Percentiles rank a stretch among this genome's conserved stretches.
phyloP scores from a whole-genome alignment of 345 rosid species.

The Corchorus capsularis region DNA sequence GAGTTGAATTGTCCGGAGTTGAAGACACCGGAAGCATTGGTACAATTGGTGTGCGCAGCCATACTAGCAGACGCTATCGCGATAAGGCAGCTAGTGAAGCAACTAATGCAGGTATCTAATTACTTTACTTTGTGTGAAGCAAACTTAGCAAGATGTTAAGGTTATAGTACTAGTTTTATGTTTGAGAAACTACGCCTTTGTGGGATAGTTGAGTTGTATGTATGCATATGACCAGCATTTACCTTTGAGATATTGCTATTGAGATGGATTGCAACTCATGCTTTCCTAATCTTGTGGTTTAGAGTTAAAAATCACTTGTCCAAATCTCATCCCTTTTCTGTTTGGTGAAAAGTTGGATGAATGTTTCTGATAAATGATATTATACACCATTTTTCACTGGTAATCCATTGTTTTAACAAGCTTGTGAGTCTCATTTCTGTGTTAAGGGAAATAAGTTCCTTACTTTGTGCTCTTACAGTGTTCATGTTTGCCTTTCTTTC shows the following conservation, averaged over 20 bases:
- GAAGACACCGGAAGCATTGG: slow-evolving; percentile 31
- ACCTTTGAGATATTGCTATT: not conserved
- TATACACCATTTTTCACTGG: not conserved
- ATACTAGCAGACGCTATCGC: slow-evolving; percentile 55
- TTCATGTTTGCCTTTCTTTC: not conserved
- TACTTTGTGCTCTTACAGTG: not conserved
- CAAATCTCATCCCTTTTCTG: not conserved
- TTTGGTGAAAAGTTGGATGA: not conserved
- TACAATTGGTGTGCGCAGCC: slow-evolving; percentile 28
- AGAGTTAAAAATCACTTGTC: not conserved
- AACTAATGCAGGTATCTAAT: slow-evolving; percentile 38
- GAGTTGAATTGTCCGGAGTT: slow-evolving; percentile 29
- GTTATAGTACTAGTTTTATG: not conserved
- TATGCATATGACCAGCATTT: not conserved
- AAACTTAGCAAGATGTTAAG: not conserved
- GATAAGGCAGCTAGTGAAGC: slow-evolving; percentile 38
- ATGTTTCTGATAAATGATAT: not conserved
- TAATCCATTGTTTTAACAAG: not conserved
- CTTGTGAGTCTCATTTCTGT: not conserved
- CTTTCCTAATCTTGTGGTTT: slow-evolving; percentile 5
- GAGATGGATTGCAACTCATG: not conserved
- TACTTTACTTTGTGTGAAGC: slow-evolving; percentile 11
- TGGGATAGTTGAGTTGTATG: not conserved
- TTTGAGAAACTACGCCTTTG: not conserved
- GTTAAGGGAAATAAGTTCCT: not conserved